These are phyloP conservation scores for Cymbopogon flexuosus DNA, from an alignment of 202 grass and related monocot species.

Conservation along the genomic window DNA sequence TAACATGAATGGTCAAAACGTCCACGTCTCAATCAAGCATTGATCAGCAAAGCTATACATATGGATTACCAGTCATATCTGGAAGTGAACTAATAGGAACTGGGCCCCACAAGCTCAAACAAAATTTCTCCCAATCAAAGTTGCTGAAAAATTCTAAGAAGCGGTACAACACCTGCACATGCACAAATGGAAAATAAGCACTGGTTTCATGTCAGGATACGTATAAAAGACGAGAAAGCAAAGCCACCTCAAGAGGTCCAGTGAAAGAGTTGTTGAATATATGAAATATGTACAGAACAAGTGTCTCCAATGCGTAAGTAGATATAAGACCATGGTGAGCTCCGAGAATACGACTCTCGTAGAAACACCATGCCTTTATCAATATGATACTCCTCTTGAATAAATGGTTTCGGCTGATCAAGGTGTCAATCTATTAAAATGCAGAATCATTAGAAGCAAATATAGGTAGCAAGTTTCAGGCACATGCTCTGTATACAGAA, in stretches of 20 bases:
- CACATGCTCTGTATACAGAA: conserved; percentile 2
- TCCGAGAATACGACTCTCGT: conserved; percentile 94
- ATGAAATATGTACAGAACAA: conserved; percentile 98
- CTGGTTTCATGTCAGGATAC: neutral
- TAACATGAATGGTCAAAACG: conserved; percentile 26
- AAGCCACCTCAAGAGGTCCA: conserved; percentile 85
- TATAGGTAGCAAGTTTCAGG: conserved; percentile 1
- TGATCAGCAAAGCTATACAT: conserved; percentile 13
- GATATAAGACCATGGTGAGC: conserved; percentile 99
- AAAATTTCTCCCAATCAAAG: conserved; percentile 91
- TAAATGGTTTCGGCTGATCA: conserved; percentile 74
- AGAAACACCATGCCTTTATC: conserved; percentile 98
- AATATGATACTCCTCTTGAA: conserved; percentile 98
- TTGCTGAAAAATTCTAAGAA: conserved; percentile 99
- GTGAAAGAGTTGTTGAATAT: conserved; percentile 82
- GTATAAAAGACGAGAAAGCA: conserved; percentile 13
- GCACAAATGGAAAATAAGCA: conserved; percentile 34
- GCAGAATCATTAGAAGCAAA: conserved; percentile 34
- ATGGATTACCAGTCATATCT: conserved; percentile 67
- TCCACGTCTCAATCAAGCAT: neutral
- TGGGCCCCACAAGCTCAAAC: conserved; percentile 78
- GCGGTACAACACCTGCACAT: conserved; percentile 71
- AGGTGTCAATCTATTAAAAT: conserved; percentile 58
- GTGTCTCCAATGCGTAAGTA: conserved; percentile 94
- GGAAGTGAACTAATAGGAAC: conserved; percentile 93